A percentile compares a stretch with the other conserved stretches of the same genome.
Conservation (phyloP, 805 yeast genomes). For the Brettanomyces nanus region DNA sequence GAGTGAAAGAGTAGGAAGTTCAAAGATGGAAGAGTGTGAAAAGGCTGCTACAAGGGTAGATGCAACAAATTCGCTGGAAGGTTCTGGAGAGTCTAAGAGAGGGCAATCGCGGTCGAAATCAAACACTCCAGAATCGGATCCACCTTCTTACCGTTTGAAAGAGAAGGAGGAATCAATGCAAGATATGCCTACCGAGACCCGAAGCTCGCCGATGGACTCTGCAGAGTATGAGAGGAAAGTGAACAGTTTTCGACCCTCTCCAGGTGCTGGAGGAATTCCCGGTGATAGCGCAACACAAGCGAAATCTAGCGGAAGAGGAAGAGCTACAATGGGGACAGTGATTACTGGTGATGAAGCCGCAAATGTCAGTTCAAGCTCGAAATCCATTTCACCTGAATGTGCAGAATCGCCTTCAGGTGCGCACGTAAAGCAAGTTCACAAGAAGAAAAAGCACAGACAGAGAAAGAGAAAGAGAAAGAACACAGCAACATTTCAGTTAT, state of each 20-base stretch:
- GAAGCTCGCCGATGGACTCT: conserved; percentile 9
- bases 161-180: conserved; percentile 1
- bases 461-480: conserved; percentile 17
- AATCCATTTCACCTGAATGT: not conserved
- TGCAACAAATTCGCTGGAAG: not conserved
- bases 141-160: conserved; percentile 23
- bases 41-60: not conserved
- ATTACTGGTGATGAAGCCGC: too few relatives aligned
- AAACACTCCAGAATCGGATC: conserved; percentile 19
- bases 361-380: too few relatives aligned
- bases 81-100: too few relatives aligned
- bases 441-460: conserved; percentile 18
- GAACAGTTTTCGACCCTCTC: not conserved
- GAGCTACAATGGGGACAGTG: too few relatives aligned
- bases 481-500: conserved; percentile 8
- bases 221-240: conserved; percentile 15
- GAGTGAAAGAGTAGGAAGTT: not conserved
- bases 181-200: conserved; percentile 1
- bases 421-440: conserved; percentile 13
- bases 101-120: too few relatives aligned
- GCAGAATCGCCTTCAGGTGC: not conserved
- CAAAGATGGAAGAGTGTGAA: not conserved
- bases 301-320: too few relatives aligned
- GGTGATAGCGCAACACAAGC: too few relatives aligned
- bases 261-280: too few relatives aligned